phyloP scores from a whole-genome alignment of 768 basidiomycete species.

The Butyriboletus loyo region DNA sequence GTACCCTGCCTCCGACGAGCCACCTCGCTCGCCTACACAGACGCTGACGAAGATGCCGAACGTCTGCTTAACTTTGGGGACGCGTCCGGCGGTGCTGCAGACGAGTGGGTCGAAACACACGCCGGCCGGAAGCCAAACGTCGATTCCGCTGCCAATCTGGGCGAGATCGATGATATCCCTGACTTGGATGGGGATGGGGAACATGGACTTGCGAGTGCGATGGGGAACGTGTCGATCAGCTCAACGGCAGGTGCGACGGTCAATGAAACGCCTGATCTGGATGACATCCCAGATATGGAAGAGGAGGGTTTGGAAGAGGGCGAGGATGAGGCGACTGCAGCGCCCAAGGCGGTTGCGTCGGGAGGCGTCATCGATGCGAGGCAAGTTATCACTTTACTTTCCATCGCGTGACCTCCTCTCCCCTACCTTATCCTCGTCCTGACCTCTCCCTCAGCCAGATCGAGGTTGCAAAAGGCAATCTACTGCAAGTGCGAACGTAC shows the following conservation, averaged over 20 bases:
- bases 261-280: constrained; percentile 82
- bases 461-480: constrained; percentile 72
- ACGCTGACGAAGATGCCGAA: constrained; percentile 95
- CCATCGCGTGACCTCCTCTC: not conserved
- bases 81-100: constrained; percentile 53
- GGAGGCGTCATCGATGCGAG: constrained; percentile 44
- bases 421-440: not conserved
- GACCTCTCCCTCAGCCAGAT: constrained; percentile 42
- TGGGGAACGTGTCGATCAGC: constrained; percentile 45
- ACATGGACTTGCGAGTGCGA: constrained; percentile 42
- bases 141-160: constrained; percentile 56
- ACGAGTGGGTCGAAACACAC: constrained; percentile 99
- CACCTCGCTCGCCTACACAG: constrained; percentile 88
- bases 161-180: constrained; percentile 80
- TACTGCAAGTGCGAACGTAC: constrained; percentile 95
- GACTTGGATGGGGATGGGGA: constrained; percentile 77
- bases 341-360: constrained; percentile 42
- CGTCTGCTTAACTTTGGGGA: constrained; percentile 83
- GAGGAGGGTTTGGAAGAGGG: constrained; percentile 88
- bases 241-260: constrained; percentile 32
- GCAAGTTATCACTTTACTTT: constrained; percentile 35
- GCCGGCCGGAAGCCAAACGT: constrained; percentile 62
- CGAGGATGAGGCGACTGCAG: constrained; percentile 82
- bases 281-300: constrained; percentile 99
- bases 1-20: constrained; percentile 97